Percentiles rank a stretch among this genome's conserved stretches.
phyloP scores from a whole-genome alignment of 345 rosid species.

The Salix suchowensis region DNA sequence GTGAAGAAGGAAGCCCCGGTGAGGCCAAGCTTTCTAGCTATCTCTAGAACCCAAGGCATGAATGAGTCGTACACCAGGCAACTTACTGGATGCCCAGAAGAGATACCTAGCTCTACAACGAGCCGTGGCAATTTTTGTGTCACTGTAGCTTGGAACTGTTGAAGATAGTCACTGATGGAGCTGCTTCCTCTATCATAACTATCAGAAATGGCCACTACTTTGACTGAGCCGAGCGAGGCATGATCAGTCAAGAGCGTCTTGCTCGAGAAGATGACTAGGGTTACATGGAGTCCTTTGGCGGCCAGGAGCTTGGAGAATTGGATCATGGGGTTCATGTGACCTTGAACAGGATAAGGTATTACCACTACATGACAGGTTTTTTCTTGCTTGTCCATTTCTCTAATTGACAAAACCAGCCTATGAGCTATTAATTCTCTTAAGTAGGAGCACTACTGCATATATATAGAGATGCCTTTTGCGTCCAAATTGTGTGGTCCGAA shows the following conservation, averaged over 20 bases:
- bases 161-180: background rate
- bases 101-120: slow-evolving; percentile 13
- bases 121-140: slow-evolving; percentile 25
- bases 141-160: slow-evolving; percentile 17
- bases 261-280: slow-evolving; percentile 25
- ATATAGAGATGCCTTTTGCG: too few relatives aligned
- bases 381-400: background rate
- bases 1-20: slow-evolving; percentile 31
- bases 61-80: slow-evolving; percentile 45
- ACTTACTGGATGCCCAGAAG: background rate
- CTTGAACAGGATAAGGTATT: slow-evolving; percentile 42
- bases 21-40: slow-evolving; percentile 15
- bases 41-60: slow-evolving; percentile 42
- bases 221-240: slow-evolving; percentile 19
- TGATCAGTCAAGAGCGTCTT: slow-evolving; percentile 4
- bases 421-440: too few relatives aligned
- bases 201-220: slow-evolving; percentile 27
- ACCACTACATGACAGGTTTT: slow-evolving; percentile 28
- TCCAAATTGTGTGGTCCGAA: too few relatives aligned
- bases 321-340: slow-evolving; percentile 56
- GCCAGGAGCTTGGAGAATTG: slow-evolving; percentile 57
- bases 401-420: too few relatives aligned
- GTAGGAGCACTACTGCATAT: too few relatives aligned
- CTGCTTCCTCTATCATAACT: slow-evolving; percentile 18
- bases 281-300: slow-evolving; percentile 43